Evolutionary conservation across 192 early-diverging fungal species (phyloP).

Genomic region (Rhizophagus prolifer): DNA sequence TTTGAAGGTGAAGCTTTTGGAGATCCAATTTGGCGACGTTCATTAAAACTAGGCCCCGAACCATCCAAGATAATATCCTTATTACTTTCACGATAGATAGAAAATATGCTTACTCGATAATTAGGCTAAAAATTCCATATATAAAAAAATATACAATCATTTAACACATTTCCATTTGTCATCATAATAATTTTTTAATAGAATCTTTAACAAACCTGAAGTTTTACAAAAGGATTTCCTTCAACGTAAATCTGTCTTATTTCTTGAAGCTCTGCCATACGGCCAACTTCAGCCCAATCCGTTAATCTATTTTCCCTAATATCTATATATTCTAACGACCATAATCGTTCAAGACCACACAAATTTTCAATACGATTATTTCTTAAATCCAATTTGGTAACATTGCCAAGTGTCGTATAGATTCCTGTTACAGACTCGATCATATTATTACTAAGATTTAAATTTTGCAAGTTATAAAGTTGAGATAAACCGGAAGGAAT

Average conservation of each 20-base stretch:
- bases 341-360: slow-evolving; percentile 56
- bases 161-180: slow-evolving; percentile 2
- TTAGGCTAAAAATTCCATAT: slow-evolving; percentile 37
- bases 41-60: slow-evolving; percentile 45
- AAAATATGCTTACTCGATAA: slow-evolving; percentile 53
- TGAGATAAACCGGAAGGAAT: slow-evolving; percentile 43
- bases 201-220: slow-evolving; percentile 41
- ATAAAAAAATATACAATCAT: slow-evolving; percentile 6
- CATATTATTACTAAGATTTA: slow-evolving; percentile 61
- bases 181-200: neutral
- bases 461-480: slow-evolving; percentile 48
- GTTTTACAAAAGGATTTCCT: slow-evolving; percentile 53
- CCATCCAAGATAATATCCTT: slow-evolving; percentile 52
- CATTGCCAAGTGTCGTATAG: slow-evolving; percentile 52
- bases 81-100: slow-evolving; percentile 44
- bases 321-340: slow-evolving; percentile 55
- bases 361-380: slow-evolving; percentile 51
- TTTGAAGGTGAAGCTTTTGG: slow-evolving; percentile 29
- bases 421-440: slow-evolving; percentile 47
- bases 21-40: slow-evolving; percentile 37
- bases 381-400: slow-evolving; percentile 49
- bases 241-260: slow-evolving; percentile 53
- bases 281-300: slow-evolving; percentile 52
- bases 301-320: slow-evolving; percentile 53
- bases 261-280: slow-evolving; percentile 47